Conservation (phyloP, 805 yeast species). For the Cyberlindnera meyerae region DNA sequence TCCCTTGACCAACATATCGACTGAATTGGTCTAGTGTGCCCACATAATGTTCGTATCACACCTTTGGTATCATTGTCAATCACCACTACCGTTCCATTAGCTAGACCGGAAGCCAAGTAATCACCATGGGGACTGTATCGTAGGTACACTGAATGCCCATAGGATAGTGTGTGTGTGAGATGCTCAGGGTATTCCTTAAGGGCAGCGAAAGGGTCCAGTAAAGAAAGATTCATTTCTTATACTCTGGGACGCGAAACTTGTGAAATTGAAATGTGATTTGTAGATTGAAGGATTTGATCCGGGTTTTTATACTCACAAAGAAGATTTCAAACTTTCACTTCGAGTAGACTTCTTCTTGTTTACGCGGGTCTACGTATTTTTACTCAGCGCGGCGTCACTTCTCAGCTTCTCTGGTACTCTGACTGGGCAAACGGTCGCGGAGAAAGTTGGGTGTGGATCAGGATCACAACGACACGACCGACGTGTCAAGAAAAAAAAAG, state of each 20-base stretch:
- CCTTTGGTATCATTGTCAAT: slow-evolving; percentile 68
- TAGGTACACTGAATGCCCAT: slow-evolving; percentile 63
- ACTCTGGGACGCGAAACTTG: too few species aligned
- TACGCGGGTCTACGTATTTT: too few species aligned
- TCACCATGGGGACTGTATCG: slow-evolving; percentile 74
- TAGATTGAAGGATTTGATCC: too few species aligned
- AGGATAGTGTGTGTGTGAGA: slow-evolving; percentile 62
- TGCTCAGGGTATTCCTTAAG: slow-evolving; percentile 90
- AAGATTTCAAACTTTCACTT: too few species aligned
- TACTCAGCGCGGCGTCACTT: too few species aligned
- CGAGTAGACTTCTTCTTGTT: too few species aligned
- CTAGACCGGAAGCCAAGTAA: slow-evolving; percentile 75
- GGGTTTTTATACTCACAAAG: too few species aligned
- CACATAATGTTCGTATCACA: slow-evolving; percentile 50
- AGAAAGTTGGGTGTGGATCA: neutral
- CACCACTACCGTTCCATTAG: slow-evolving; percentile 68
- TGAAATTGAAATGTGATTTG: too few species aligned
- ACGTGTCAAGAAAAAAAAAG: neutral
- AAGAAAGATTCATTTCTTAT: slow-evolving; percentile 82
- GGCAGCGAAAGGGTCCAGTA: slow-evolving; percentile 87
- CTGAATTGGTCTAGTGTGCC: slow-evolving; percentile 71
- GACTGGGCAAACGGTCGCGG: too few species aligned
- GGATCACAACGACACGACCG: slow-evolving; percentile 1
- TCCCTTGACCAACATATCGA: slow-evolving; percentile 70
- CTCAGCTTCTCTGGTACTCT: too few species aligned